Percentiles rank a stretch among this genome's conserved stretches.
These are phyloP conservation scores for Nakaseomyces uthaithaninus DNA, from an alignment of 1,139 yeast species.

Conservation along the genomic window DNA sequence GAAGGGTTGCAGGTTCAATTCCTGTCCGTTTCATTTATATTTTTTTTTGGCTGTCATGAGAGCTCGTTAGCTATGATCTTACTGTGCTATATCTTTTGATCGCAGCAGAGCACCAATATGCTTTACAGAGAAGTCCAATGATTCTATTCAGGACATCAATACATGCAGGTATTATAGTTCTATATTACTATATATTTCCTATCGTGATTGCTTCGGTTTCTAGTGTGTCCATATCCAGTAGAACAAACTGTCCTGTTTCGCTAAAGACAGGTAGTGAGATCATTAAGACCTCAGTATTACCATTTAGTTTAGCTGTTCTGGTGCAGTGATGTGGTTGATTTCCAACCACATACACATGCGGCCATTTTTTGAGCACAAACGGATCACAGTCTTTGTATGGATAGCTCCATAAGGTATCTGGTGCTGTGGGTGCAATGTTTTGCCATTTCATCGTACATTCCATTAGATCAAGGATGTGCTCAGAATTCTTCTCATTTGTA, in stretches of 20 bases:
- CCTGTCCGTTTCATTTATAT: conserved; percentile 59
- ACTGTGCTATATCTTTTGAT: neutral
- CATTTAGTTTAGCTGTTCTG: conserved; percentile 33
- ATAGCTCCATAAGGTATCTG: conserved; percentile 87
- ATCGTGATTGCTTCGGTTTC: conserved; percentile 42
- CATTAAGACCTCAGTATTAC: conserved; percentile 37
- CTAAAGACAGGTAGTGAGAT: conserved; percentile 68
- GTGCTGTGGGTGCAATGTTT: conserved; percentile 87
- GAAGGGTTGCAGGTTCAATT: conserved; percentile 72
- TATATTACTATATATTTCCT: conserved; percentile 14
- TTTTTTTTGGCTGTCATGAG: conserved; percentile 9
- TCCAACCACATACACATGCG: conserved; percentile 81
- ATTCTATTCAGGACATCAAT: too few relatives aligned
- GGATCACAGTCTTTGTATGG: conserved; percentile 82
- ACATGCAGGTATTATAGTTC: too few relatives aligned
- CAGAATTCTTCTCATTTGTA: conserved; percentile 9
- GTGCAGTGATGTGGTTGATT: conserved; percentile 55
- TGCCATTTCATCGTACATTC: conserved; percentile 75
- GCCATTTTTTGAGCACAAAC: conserved; percentile 65
- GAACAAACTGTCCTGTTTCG: conserved; percentile 56
- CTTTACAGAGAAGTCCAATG: too few relatives aligned
- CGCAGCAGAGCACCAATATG: too few relatives aligned
- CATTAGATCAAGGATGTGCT: conserved; percentile 46
- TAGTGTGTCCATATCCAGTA: conserved; percentile 54
- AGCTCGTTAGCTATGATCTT: neutral